These are phyloP conservation scores for Aspergillus bombycis DNA, from an alignment of 2,329 filamentous ascomycete genomes.

Conservation along the genomic window DNA sequence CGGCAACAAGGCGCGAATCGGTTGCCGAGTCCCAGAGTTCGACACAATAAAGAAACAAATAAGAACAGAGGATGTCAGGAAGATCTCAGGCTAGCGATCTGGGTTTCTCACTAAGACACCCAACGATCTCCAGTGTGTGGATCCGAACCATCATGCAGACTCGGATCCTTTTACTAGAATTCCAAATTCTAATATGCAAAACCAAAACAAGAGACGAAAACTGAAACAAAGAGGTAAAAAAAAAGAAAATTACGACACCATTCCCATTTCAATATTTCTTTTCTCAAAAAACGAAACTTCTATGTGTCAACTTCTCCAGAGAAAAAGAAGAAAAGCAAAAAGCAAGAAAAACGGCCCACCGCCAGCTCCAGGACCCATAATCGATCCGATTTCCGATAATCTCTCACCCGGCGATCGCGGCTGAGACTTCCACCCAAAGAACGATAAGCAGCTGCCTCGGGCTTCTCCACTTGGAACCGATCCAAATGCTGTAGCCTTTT, in stretches of 20 bases:
- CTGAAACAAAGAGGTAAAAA: too few relatives aligned
- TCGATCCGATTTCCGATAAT: conserved; percentile 8
- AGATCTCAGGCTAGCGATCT: neutral
- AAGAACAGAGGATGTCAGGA: neutral
- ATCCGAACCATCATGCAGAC: neutral
- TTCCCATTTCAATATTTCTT: too few relatives aligned
- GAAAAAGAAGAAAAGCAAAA: neutral
- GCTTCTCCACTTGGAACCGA: conserved; percentile 3
- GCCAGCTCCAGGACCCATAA: neutral
- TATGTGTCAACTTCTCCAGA: neutral
- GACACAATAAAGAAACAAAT: neutral
- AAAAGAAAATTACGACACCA: neutral
- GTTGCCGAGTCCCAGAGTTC: neutral
- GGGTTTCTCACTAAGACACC: neutral
- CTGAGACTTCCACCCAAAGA: conserved; percentile 6
- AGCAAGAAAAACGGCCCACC: neutral
- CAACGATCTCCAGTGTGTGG: neutral
- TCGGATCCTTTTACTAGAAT: neutral
- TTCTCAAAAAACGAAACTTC: neutral
- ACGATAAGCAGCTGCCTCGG: neutral
- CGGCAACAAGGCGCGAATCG: neutral
- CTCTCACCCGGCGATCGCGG: conserved; percentile 15
- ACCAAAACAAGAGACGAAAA: neutral
- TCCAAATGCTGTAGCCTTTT: neutral
- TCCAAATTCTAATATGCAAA: neutral